A percentile compares a stretch with the other conserved stretches of the same genome.
Conservation (phyloP, 176 grass and related monocot genomes). For the Puya raimondii region DNA sequence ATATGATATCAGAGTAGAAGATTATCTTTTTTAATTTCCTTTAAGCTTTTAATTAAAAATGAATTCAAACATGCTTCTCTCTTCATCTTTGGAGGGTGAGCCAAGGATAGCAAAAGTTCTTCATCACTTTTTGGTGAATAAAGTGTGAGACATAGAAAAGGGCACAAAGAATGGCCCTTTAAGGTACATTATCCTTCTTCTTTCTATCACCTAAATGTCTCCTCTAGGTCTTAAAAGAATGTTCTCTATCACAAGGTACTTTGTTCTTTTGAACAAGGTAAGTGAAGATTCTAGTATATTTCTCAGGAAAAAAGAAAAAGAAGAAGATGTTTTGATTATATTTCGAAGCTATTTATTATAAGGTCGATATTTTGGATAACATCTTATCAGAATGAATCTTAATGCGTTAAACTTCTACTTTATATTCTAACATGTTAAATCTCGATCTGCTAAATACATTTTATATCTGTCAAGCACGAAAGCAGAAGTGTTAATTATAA, state of each 20-base stretch:
- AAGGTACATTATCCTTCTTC: conserved; percentile 6
- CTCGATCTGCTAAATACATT: too few species aligned
- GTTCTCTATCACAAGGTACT: conserved; percentile 1
- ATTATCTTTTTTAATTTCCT: background rate
- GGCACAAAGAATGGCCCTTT: background rate
- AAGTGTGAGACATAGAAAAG: background rate
- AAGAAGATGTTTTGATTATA: background rate
- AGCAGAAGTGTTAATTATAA: too few species aligned
- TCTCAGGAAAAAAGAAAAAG: background rate
- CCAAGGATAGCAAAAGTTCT: background rate
- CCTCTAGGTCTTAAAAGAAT: background rate
- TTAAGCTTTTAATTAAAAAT: background rate
- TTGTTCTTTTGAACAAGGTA: conserved; percentile 8
- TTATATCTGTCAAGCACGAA: too few species aligned
- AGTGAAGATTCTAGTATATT: conserved; percentile 10
- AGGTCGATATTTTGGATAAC: background rate
- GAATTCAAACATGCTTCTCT: background rate
- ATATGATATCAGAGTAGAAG: background rate
- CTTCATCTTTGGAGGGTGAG: background rate
- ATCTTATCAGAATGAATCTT: too few species aligned
- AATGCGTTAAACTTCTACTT: too few species aligned
- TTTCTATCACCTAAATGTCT: background rate
- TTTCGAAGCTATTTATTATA: background rate
- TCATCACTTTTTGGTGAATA: background rate
- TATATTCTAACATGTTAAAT: too few species aligned